A percentile compares a stretch with the other conserved stretches of the same genome.
Conservation (phyloP, 2,329 filamentous ascomycete genomes). For the Fusarium verticillioides region DNA sequence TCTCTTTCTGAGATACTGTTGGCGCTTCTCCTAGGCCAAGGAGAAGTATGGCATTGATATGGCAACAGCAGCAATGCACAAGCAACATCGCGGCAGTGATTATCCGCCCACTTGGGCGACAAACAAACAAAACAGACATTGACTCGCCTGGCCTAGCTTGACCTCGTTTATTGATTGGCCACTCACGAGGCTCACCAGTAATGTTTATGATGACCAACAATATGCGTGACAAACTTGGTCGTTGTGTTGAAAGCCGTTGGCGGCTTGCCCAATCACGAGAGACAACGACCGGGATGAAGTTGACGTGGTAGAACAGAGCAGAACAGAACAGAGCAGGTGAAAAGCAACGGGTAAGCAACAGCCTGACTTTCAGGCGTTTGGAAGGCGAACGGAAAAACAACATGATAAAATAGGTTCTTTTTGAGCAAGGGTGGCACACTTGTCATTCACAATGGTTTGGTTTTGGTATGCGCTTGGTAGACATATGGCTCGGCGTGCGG, state of each 20-base stretch:
- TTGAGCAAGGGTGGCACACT: conserved; percentile 16
- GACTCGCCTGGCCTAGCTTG: conserved; percentile 4
- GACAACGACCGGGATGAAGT: background rate
- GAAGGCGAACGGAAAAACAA: background rate
- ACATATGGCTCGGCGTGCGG: conserved; percentile 29
- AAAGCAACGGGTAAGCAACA: conserved; percentile 4
- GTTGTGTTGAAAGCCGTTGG: background rate
- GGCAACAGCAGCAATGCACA: background rate
- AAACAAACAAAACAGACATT: conserved; percentile 1
- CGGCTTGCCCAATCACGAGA: background rate
- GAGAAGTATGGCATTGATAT: conserved; percentile 5
- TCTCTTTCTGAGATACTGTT: conserved; percentile 22
- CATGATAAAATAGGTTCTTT: conserved; percentile 11
- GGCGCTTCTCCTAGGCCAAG: conserved; percentile 4
- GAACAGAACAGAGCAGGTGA: background rate
- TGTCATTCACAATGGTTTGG: conserved; percentile 29
- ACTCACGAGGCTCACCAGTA: background rate
- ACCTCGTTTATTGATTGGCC: background rate
- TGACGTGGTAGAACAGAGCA: background rate
- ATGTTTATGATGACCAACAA: background rate
- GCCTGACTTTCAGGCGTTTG: conserved; percentile 25
- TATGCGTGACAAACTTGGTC: background rate
- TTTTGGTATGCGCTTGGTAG: conserved; percentile 38
- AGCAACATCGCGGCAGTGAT: background rate
- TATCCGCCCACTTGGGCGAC: conserved; percentile 1